These are phyloP conservation scores for Phytophthora chlamydospora DNA, from an alignment of 352 stramenopile genomes.

Conservation along the genomic window DNA sequence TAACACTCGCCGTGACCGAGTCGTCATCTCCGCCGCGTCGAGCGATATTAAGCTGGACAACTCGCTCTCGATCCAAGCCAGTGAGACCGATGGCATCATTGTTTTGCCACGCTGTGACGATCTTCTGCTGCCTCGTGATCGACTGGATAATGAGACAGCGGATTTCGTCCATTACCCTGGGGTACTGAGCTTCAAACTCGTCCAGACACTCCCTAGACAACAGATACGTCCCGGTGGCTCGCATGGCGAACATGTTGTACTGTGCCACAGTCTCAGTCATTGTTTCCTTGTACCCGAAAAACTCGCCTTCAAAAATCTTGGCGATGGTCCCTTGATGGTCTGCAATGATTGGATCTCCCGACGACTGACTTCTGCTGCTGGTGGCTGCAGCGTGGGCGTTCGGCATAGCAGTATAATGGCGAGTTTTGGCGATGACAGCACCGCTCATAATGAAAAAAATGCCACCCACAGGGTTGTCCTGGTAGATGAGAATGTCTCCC, in stretches of 20 bases:
- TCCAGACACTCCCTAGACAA: slow-evolving; percentile 68
- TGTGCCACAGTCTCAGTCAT: slow-evolving; percentile 57
- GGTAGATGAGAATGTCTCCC: slow-evolving; percentile 75
- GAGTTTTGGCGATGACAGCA: slow-evolving; percentile 54
- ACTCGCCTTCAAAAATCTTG: slow-evolving; percentile 75
- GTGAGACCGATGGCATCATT: slow-evolving; percentile 74
- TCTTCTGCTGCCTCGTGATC: slow-evolving; percentile 78
- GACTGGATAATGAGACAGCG: slow-evolving; percentile 73
- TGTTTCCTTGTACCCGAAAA: slow-evolving; percentile 83
- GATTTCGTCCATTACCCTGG: slow-evolving; percentile 71
- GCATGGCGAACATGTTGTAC: slow-evolving; percentile 75
- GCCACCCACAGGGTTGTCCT: slow-evolving; percentile 68
- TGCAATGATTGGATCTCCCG: slow-evolving; percentile 29
- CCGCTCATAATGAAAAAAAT: slow-evolving; percentile 84
- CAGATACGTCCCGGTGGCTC: slow-evolving; percentile 67
- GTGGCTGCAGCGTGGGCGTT: slow-evolving; percentile 18
- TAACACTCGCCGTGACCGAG: slow-evolving; percentile 28
- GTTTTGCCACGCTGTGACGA: slow-evolving; percentile 74
- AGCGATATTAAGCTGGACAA: slow-evolving; percentile 38
- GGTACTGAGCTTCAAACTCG: slow-evolving; percentile 54
- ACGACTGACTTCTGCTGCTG: slow-evolving; percentile 17
- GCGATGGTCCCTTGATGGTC: slow-evolving; percentile 51
- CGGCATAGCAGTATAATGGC: slow-evolving; percentile 10
- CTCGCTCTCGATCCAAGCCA: slow-evolving; percentile 40
- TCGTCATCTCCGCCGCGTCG: slow-evolving; percentile 17